Evolutionary conservation across 805 yeast genomes (phyloP), one percentile per base, ranked within the genome.

Genomic region (Pichia heedii): DNA sequence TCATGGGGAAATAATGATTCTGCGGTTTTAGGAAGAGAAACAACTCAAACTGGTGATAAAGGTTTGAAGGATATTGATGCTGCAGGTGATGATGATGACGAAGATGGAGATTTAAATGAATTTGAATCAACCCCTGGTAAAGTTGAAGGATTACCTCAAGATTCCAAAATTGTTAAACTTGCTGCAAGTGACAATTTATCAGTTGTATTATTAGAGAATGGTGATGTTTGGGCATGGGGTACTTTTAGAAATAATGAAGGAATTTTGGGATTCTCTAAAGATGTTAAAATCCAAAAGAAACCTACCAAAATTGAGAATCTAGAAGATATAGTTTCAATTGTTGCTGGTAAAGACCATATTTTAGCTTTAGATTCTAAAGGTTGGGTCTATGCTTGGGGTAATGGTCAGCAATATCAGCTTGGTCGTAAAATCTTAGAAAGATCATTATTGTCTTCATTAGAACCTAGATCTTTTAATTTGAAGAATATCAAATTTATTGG

Each of bases 1-100:
- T 84, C 96, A 3, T 93, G 99, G 99, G 99, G 99, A 46, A 84
- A 85, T 37, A 93, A 93, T 54, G 99, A 93, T 56, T 80, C 88
- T 48, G 87, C 83, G 32, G 97, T 85, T 4, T 69, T 93, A 36
- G 98, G 97, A 18, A 78, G 99, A 61, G 85, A 83, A 54, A 82
- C 93, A 1, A 73, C 85, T 0, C 57, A 69, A 20, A 73, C 65
- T 11, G 80, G 73, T 8, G 76, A 68, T 19, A 95, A 82, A 50
- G 69, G 72, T 22, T 66, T 85, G 46, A 81, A 76, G 56, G 85
- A 83, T 53, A 76, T 78, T 68, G 85, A 80, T 52, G 79, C 63
- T 3, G 70, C 63, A 24, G 69, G 68, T 30, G 81, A 75, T 39
- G 84, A 76, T 49, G 78, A 79, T 43, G 85, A 77, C 49, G 77